Base-by-base conservation (phyloP, 2,329 filamentous ascomycete species). In the Neonectria ditissima region DNA sequence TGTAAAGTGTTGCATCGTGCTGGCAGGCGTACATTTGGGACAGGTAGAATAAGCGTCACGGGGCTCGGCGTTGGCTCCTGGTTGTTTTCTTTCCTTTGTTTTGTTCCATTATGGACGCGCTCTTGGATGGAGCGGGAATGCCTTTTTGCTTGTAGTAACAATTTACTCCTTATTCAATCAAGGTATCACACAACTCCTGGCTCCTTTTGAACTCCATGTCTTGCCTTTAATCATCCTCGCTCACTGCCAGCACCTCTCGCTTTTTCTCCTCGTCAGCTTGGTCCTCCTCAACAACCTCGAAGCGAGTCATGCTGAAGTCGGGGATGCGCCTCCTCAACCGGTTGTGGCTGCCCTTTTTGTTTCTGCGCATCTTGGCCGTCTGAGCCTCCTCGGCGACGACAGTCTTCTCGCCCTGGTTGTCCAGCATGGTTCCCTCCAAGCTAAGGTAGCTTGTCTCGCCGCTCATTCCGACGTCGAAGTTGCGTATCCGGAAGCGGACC, bases 341-440 rank as follows among this genome's bases (percentile, higher is more conserved):
- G 8, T 60, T 69, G 47, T 73, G 65, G 6, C 73, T 66, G 16
- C 76, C 74, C 59, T 77, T 80, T 68, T 78, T 76, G 63, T 71
- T 79, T 65, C 74, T 77, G 52, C 78, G 74, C 68, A 75, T 63
- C 64, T 71, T 71, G 3, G 77, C 76, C 22, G 78, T 76, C 63
- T 86, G 82, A 9, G 83, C 82, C 50, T 87, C 80, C 30, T 77
- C 75, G 41, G 73, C 69, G 18, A 81, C 74, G 0, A 92, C 80
- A 26, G 81, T 80, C 68, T 80, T 82, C 79, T 97, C 93, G 24
- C 89, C 90, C 20, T 87, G 86, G 45, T 86, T 86, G 50, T 85
- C 83, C 53, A 97, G 80, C 86, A 97, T 90, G n/a, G 92, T 97
- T 26, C 94, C 95, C 76, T 96, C 91, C 65, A 97, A 90, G 70